Percentiles rank a stretch among this genome's conserved stretches.
These are phyloP conservation scores for Whalleya microplaca DNA, from an alignment of 2,329 filamentous ascomycete genomes.

Conservation along the genomic window DNA sequence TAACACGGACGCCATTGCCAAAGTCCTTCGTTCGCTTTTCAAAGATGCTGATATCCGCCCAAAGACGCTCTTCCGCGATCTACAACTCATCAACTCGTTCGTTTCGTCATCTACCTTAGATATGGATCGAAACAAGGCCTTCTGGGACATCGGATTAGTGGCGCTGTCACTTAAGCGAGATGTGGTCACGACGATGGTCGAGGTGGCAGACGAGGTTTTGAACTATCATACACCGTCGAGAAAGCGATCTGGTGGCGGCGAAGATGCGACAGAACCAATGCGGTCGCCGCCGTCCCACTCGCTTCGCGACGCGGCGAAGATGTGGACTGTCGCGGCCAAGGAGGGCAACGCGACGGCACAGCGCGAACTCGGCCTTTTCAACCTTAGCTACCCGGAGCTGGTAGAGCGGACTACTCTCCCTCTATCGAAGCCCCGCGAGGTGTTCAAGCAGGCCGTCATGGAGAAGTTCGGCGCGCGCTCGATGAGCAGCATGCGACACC, in stretches of 20 bases:
- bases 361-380: constrained; percentile 90
- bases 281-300: constrained; percentile 64
- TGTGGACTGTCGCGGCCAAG: constrained; percentile 92
- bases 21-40: constrained; percentile 69
- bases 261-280: constrained; percentile 41
- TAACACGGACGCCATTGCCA: constrained; percentile 68
- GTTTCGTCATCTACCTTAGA: constrained; percentile 65
- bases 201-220: constrained; percentile 71
- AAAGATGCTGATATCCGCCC: constrained; percentile 71
- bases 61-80: constrained; percentile 77
- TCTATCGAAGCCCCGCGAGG: constrained; percentile 80
- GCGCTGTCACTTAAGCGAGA: constrained; percentile 88
- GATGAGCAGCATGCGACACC: constrained; percentile 39
- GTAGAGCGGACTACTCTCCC: constrained; percentile 81
- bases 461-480: constrained; percentile 60
- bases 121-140: constrained; percentile 73
- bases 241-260: constrained; percentile 45
- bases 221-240: constrained; percentile 69
- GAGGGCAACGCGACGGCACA: constrained; percentile 89
- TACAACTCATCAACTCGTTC: constrained; percentile 74
- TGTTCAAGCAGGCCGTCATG: constrained; percentile 88
- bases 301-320: constrained; percentile 79
- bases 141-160: constrained; percentile 87
- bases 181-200: constrained; percentile 82
- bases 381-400: constrained; percentile 87